Percentiles rank a stretch among this genome's conserved stretches.
Conservation (phyloP, 2,329 filamentous ascomycete species). For the Colletotrichum limetticola region DNA sequence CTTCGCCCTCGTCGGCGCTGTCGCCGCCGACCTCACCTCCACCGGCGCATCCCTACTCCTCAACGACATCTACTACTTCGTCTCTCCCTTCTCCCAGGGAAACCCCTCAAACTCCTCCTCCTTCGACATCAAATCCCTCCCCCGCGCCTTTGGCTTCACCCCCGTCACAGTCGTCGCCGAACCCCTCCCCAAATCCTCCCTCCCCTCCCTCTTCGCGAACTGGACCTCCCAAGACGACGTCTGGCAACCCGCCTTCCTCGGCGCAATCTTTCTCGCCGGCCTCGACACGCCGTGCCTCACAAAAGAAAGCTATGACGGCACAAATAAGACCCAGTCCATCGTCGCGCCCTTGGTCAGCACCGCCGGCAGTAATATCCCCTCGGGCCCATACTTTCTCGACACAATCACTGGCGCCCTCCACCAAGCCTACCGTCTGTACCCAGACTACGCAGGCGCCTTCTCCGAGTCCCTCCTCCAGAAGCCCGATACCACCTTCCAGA, state of each 20-base stretch:
- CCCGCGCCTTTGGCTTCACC: conserved; percentile 44
- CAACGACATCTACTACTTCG: conserved; percentile 45
- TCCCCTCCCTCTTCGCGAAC: conserved; percentile 42
- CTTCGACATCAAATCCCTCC: conserved; percentile 35
- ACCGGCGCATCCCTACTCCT: conserved; percentile 46
- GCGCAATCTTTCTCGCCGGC: conserved; percentile 37
- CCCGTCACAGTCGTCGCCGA: conserved; percentile 47
- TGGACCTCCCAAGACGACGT: conserved; percentile 45
- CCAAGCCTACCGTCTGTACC: conserved; percentile 49
- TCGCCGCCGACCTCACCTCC: conserved; percentile 40
- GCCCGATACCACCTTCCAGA: conserved; percentile 44
- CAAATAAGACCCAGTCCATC: conserved; percentile 32
- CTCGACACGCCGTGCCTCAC: conserved; percentile 29
- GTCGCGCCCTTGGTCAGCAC: conserved; percentile 35
- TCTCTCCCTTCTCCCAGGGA: conserved; percentile 46
- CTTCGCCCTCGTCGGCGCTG: conserved; percentile 32
- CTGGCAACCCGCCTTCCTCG: conserved; percentile 40
- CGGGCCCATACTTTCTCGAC: conserved; percentile 51
- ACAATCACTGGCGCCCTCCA: conserved; percentile 43
- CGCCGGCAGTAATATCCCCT: conserved; percentile 38
- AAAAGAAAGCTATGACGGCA: conserved; percentile 27
- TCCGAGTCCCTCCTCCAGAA: conserved; percentile 44
- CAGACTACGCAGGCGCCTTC: conserved; percentile 47
- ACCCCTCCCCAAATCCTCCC: conserved; percentile 32
- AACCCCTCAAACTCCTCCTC: conserved; percentile 36